These are phyloP conservation scores for Diplodia sapinea DNA, from an alignment of 2,329 filamentous ascomycete species.

Conservation along the genomic window DNA sequence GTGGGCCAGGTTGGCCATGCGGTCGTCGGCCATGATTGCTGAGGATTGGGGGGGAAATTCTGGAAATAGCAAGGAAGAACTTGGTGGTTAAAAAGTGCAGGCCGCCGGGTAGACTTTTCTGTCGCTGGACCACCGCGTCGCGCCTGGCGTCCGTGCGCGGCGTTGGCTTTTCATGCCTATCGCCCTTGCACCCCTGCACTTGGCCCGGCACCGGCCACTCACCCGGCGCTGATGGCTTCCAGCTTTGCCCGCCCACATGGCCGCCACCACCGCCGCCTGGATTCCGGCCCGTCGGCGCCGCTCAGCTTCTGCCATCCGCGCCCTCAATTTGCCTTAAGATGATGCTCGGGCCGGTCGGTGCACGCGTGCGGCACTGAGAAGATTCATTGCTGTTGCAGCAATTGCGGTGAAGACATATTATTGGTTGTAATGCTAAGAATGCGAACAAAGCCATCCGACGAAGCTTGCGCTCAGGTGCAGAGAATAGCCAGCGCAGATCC, in stretches of 20 bases:
- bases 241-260: neutral
- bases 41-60: neutral
- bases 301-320: neutral
- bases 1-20: conserved; percentile 76
- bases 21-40: conserved; percentile 36
- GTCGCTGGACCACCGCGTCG: conserved; percentile 24
- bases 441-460: neutral
- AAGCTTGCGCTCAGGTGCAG: neutral
- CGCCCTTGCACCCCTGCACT: neutral
- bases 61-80: neutral
- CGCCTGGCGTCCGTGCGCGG: conserved; percentile 19
- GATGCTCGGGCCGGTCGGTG: too few species aligned
- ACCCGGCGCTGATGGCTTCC: conserved; percentile 2
- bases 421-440: conserved; percentile 1
- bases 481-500: conserved; percentile 11
- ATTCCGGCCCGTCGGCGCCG: neutral
- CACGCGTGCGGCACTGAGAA: neutral
- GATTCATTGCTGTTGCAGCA: neutral
- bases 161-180: conserved; percentile 26
- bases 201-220: neutral
- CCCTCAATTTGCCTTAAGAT: too few species aligned
- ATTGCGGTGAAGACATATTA: neutral
- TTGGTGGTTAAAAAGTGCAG: conserved; percentile 13
- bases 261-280: neutral
- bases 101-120: conserved; percentile 28